Conservation (phyloP, 1,284 basidiomycete species). For the Pyrrhoderma noxium region DNA sequence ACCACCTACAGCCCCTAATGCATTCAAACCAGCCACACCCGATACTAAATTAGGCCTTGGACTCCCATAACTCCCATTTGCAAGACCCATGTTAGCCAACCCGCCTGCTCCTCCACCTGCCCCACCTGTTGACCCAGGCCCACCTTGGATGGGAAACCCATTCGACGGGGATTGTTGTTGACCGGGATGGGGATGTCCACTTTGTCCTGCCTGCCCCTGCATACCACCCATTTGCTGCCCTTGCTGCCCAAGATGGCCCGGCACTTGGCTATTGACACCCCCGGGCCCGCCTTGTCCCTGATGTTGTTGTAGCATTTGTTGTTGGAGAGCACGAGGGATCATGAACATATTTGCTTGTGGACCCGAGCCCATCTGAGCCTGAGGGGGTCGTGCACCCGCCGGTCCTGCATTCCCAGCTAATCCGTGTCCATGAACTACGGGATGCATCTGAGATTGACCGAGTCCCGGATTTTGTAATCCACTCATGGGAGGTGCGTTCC, state of each 20-base stretch:
- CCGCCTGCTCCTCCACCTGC: neutral
- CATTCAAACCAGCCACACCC: neutral
- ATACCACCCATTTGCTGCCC: neutral
- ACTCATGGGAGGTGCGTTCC: slow-evolving; percentile 25
- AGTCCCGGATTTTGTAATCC: slow-evolving; percentile 22
- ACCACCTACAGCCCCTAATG: neutral
- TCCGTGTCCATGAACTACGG: slow-evolving; percentile 26
- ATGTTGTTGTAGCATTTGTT: slow-evolving; percentile 2
- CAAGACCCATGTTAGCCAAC: neutral
- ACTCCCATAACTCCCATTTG: neutral
- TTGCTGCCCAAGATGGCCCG: neutral
- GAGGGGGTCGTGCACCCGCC: neutral
- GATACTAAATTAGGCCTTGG: too few species aligned
- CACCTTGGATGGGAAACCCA: neutral
- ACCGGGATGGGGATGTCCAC: neutral
- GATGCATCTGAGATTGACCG: slow-evolving; percentile 27
- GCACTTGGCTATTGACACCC: neutral
- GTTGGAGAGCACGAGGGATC: neutral
- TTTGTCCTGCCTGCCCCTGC: neutral
- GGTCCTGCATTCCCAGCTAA: neutral
- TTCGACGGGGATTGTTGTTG: neutral
- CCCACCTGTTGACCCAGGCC: neutral
- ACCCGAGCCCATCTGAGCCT: neutral
- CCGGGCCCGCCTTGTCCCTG: neutral
- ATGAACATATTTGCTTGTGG: neutral